Evolutionary conservation across 495 filamentous ascomycete species (phyloP).

Genomic region (Trichoderma erinaceum): DNA sequence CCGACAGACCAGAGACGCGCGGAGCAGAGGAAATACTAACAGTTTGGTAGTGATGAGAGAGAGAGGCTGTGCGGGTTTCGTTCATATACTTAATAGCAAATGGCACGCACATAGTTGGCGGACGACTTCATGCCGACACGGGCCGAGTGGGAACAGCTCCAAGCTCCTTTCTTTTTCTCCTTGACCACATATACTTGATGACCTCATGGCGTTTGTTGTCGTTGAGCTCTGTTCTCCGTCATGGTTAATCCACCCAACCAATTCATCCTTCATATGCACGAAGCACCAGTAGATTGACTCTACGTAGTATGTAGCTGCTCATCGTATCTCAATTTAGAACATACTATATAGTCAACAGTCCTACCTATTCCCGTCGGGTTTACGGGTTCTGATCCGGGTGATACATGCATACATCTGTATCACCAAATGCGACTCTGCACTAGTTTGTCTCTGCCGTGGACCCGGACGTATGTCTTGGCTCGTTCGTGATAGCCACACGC

Average conservation of each 20-base stretch:
- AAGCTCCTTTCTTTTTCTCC: not conserved
- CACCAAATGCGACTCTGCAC: no score
- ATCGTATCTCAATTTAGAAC: no score
- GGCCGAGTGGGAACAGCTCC: not conserved
- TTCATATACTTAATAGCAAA: not conserved
- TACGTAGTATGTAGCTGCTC: no score
- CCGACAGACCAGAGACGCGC: not conserved
- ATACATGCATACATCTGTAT: no score
- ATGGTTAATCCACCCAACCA: not conserved
- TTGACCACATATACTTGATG: not conserved
- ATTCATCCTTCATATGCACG: not conserved
- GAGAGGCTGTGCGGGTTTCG: not conserved
- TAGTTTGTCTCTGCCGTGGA: no score
- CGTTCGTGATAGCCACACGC: no score
- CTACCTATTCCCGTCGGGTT: no score
- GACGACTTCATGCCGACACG: not conserved
- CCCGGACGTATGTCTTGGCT: no score
- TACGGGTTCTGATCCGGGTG: no score
- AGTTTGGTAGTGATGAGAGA: no score
- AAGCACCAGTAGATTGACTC: not conserved
- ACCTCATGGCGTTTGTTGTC: not conserved
- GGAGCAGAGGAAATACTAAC: not conserved
- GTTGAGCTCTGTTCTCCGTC: not conserved
- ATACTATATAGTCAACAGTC: no score
- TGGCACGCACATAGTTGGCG: not conserved